Evolutionary conservation across 2,329 filamentous ascomycete species (phyloP).

Genomic region (Shiraia sp.): DNA sequence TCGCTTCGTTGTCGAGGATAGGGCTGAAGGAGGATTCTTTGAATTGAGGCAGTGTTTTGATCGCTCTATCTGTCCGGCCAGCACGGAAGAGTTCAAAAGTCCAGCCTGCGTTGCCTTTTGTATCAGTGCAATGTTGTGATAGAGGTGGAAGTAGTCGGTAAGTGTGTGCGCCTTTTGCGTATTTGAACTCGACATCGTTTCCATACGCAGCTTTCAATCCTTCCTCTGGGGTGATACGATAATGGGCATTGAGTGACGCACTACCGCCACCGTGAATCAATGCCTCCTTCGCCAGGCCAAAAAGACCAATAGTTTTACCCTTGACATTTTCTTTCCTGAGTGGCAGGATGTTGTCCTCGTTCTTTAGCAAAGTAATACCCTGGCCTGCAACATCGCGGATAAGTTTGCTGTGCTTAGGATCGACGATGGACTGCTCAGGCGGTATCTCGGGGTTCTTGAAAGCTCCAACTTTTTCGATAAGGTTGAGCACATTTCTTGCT

Average conservation of each 20-base stretch:
- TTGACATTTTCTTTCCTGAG: constrained; percentile 61
- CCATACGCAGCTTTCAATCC: constrained; percentile 32
- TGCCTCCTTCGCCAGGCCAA: constrained; percentile 65
- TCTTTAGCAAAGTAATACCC: constrained; percentile 73
- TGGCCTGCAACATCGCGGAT: constrained; percentile 68
- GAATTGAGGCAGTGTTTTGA: constrained; percentile 23
- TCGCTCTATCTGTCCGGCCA: constrained; percentile 25
- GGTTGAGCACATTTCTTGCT: constrained; percentile 51
- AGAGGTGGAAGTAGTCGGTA: constrained; percentile 41
- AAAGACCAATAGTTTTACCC: constrained; percentile 66
- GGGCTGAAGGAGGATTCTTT: constrained; percentile 33
- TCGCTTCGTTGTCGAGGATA: constrained; percentile 25
- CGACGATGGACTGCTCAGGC: constrained; percentile 65
- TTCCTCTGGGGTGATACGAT: constrained; percentile 32
- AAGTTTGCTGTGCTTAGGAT: constrained; percentile 61
- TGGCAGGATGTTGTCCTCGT: constrained; percentile 66
- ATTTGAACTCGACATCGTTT: constrained; percentile 35
- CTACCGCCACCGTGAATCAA: constrained; percentile 42
- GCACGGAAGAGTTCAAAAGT: constrained; percentile 32
- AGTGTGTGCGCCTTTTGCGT: constrained; percentile 38
- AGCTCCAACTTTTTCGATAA: constrained; percentile 70
- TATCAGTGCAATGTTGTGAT: constrained; percentile 27
- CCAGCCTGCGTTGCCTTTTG: constrained; percentile 37
- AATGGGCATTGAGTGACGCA: constrained; percentile 31
- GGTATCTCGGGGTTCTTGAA: constrained; percentile 62